Conservation (phyloP, 2,329 filamentous ascomycete genomes). For the Xylariaceae sp. region DNA sequence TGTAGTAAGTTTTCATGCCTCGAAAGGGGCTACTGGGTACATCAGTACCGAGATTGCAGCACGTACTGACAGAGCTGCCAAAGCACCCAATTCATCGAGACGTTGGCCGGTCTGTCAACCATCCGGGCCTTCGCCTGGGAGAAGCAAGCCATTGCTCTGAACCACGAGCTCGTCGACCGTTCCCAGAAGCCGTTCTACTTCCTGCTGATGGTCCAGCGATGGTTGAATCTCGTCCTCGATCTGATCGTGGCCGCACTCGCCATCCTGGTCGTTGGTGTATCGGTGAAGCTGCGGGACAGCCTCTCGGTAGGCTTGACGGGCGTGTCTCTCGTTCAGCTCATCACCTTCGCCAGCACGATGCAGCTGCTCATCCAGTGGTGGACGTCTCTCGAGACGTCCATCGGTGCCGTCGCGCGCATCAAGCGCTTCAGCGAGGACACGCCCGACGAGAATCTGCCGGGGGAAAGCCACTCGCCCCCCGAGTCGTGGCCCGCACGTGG, state of each 20-base stretch:
- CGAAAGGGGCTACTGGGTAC: no score
- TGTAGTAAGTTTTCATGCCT: slow-evolving; percentile 5
- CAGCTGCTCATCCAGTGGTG: slow-evolving; percentile 11
- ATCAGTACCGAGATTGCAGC: neutral
- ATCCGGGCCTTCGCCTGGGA: slow-evolving; percentile 40
- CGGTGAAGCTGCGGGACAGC: neutral
- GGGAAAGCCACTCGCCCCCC: slow-evolving; percentile 3
- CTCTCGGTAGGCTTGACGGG: slow-evolving; percentile 1
- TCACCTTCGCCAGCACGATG: slow-evolving; percentile 1
- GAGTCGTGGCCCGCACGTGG: slow-evolving; percentile 20
- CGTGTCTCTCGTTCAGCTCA: neutral
- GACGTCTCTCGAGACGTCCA: slow-evolving; percentile 18
- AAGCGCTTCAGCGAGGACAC: slow-evolving; percentile 5
- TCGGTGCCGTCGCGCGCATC: slow-evolving; percentile 16
- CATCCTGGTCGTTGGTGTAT: neutral
- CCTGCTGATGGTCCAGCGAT: slow-evolving; percentile 24
- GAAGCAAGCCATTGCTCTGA: slow-evolving; percentile 22
- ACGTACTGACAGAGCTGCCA: neutral
- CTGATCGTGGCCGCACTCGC: slow-evolving; percentile 18
- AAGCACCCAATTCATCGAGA: slow-evolving; percentile 35
- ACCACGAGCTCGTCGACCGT: slow-evolving; percentile 19
- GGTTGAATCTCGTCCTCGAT: slow-evolving; percentile 26
- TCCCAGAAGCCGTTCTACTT: slow-evolving; percentile 29
- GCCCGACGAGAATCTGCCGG: slow-evolving; percentile 2
- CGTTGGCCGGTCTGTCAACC: slow-evolving; percentile 32